Evolutionary conservation across 2,329 filamentous ascomycete genomes (phyloP).

Genomic region (Trichoderma simmonsii): DNA sequence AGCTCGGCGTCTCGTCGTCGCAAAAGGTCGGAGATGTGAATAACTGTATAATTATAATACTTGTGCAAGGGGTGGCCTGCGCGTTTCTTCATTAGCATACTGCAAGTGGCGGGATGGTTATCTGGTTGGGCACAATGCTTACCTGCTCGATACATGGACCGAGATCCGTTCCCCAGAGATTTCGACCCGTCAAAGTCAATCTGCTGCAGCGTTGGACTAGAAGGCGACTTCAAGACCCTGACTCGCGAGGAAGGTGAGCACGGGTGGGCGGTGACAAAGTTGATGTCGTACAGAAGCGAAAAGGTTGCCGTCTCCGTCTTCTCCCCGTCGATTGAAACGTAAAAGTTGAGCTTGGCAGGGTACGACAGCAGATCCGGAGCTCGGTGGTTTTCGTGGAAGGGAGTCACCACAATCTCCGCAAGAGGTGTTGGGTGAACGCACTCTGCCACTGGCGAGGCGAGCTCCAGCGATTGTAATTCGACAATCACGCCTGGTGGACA

Average conservation of each 20-base stretch:
- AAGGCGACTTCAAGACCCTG: constrained; percentile 56
- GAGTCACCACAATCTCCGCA: constrained; percentile 38
- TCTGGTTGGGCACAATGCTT: constrained; percentile 20
- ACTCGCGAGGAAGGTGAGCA: constrained; percentile 58
- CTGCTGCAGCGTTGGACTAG: constrained; percentile 58
- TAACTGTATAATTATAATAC: constrained; percentile 56
- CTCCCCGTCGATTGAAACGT: constrained; percentile 38
- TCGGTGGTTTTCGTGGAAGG: constrained; percentile 35
- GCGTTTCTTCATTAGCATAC: neutral
- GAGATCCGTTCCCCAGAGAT: constrained; percentile 43
- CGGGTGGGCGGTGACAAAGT: constrained; percentile 64
- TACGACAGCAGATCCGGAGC: constrained; percentile 35
- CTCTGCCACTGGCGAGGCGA: constrained; percentile 42
- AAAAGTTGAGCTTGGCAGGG: constrained; percentile 37
- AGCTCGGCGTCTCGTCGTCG: constrained; percentile 45
- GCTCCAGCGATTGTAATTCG: constrained; percentile 49
- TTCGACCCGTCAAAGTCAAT: constrained; percentile 50
- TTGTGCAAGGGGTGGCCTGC: constrained; percentile 62
- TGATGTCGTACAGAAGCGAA: constrained; percentile 55
- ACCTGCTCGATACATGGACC: constrained; percentile 49
- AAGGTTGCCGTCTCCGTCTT: constrained; percentile 42
- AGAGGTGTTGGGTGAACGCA: constrained; percentile 46
- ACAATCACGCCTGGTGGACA: constrained; percentile 48
- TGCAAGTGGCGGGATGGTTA: neutral
- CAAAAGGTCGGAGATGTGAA: constrained; percentile 58